Percentiles rank a stretch among this genome's conserved stretches.
Evolutionary conservation across 306 rosid genomes (phyloP).

Genomic region (Urtica urens): DNA sequence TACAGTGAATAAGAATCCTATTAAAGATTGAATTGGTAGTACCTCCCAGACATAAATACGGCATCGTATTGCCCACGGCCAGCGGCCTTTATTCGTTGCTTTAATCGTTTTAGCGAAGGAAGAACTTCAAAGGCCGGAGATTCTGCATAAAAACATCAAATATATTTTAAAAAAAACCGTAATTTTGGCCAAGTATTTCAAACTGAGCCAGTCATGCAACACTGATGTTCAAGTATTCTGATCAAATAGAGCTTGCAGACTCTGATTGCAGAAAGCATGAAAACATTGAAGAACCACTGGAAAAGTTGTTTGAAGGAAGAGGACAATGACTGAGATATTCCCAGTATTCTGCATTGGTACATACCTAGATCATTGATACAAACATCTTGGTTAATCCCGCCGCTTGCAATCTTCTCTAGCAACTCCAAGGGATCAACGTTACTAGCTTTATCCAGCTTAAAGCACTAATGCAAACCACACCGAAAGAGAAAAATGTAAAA

Average conservation of each 20-base stretch:
- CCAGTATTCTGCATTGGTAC: constrained; percentile 7
- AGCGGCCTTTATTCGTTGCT: constrained; percentile 73
- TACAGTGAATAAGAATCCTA: background rate
- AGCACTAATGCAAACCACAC: constrained; percentile 39
- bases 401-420: constrained; percentile 58
- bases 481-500: constrained; percentile 8
- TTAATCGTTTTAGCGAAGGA: constrained; percentile 79
- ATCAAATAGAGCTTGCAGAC: too few species aligned
- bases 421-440: constrained; percentile 56
- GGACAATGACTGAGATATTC: background rate
- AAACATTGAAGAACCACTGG: background rate
- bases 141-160: constrained; percentile 33
- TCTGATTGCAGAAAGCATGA: background rate
- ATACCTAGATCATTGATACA: constrained; percentile 89
- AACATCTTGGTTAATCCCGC: constrained; percentile 75
- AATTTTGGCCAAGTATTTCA: too few species aligned
- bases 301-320: constrained; percentile 5
- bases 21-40: background rate
- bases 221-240: background rate
- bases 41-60: constrained; percentile 99
- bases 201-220: background rate
- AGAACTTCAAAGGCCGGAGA: constrained; percentile 93
- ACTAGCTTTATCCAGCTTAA: constrained; percentile 60
- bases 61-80: constrained; percentile 80
- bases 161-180: background rate